Evolutionary conservation across 1,284 basidiomycete species (phyloP).

Genomic region (Austroboletus novae-zelandiae): DNA sequence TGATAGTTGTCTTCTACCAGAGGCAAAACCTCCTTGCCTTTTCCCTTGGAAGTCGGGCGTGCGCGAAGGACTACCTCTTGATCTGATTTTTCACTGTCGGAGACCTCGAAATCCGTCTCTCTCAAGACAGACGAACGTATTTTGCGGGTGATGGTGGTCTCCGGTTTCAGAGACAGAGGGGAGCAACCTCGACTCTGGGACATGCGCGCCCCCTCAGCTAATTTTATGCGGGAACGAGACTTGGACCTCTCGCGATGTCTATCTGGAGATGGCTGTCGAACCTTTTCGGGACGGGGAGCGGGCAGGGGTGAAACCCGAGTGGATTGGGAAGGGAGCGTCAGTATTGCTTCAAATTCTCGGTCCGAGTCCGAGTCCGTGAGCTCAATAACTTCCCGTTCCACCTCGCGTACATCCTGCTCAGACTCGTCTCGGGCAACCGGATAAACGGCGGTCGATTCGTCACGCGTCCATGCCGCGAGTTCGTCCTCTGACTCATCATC

Average conservation of each 20-base stretch:
- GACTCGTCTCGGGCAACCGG: slow-evolving; percentile 17
- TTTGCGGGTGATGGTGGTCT: slow-evolving; percentile 6
- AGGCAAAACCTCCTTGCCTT: slow-evolving; percentile 15
- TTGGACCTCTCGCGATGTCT: slow-evolving; percentile 14
- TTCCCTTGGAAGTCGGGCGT: slow-evolving; percentile 13
- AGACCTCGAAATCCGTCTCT: not conserved
- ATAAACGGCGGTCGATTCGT: slow-evolving; percentile 37
- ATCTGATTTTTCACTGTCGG: not conserved
- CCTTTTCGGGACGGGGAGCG: not conserved
- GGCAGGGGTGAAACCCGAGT: slow-evolving; percentile 9
- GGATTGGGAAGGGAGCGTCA: slow-evolving; percentile 24
- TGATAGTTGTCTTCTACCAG: slow-evolving; percentile 1
- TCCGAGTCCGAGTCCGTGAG: slow-evolving; percentile 35
- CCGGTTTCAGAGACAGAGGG: slow-evolving; percentile 9
- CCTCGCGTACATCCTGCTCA: slow-evolving; percentile 11
- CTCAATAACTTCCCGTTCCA: slow-evolving; percentile 35
- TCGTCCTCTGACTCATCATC: slow-evolving; percentile 47
- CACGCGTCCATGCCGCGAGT: slow-evolving; percentile 40
- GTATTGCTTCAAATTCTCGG: slow-evolving; percentile 27
- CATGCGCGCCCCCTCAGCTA: not conserved
- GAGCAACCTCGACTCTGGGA: slow-evolving; percentile 6
- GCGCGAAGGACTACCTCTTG: slow-evolving; percentile 1
- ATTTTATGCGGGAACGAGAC: slow-evolving; percentile 9
- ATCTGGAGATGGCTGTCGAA: slow-evolving; percentile 10
- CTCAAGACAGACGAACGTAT: slow-evolving; percentile 1